Conservation (phyloP, 2,329 filamentous ascomycete genomes). For the Colletotrichum noveboracense region DNA sequence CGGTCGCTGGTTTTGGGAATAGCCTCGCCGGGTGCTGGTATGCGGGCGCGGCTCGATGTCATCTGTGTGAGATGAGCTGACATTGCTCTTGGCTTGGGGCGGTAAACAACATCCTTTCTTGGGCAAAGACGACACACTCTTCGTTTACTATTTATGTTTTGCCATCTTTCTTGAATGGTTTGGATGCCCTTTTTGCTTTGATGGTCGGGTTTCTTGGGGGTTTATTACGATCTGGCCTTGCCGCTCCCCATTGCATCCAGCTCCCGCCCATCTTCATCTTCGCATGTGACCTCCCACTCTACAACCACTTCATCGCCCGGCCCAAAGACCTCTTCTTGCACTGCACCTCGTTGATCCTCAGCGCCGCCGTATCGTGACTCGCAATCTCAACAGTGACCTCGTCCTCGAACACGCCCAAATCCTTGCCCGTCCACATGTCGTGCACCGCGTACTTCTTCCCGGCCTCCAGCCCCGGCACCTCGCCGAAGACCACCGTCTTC, state of each 20-base stretch:
- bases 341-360: conserved; percentile 25
- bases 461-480: conserved; percentile 45
- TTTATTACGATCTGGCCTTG: background rate
- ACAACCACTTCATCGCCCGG: background rate
- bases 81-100: background rate
- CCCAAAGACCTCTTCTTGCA: conserved; percentile 5
- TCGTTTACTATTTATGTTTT: background rate
- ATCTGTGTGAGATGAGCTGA: background rate
- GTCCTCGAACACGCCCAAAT: conserved; percentile 38
- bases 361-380: conserved; percentile 39
- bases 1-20: conserved; percentile 2
- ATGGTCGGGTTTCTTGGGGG: background rate
- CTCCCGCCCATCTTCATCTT: background rate
- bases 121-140: background rate
- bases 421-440: conserved; percentile 51
- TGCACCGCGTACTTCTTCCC: conserved; percentile 40
- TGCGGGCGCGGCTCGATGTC: background rate
- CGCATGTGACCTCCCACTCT: background rate
- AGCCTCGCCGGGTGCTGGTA: background rate
- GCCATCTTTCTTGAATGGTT: background rate
- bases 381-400: conserved; percentile 31
- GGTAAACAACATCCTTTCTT: background rate
- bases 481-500: conserved; percentile 43
- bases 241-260: background rate
- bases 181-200: accelerated